A percentile compares a stretch with the other conserved stretches of the same genome.
Evolutionary conservation across 148 eudicot genomes (phyloP).

Genomic region (Chenopodium quinoa): DNA sequence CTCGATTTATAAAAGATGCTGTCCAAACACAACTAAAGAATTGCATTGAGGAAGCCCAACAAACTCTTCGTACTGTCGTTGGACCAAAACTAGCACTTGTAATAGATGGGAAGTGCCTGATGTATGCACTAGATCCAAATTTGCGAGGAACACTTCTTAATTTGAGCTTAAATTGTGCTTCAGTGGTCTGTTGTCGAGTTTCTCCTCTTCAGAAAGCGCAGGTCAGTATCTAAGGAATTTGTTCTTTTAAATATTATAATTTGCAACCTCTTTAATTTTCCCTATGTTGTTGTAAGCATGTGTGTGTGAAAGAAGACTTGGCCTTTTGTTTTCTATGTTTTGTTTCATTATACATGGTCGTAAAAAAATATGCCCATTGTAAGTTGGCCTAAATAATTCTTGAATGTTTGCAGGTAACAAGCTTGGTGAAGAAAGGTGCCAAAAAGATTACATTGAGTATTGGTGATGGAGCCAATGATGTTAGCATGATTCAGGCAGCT

Average conservation of each 20-base stretch:
- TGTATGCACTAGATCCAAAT: constrained; percentile 91
- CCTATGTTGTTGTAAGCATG: no score
- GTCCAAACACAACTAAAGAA: constrained; percentile 65
- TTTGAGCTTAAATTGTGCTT: constrained; percentile 79
- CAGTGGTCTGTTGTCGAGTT: constrained; percentile 97
- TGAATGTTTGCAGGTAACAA: constrained; percentile 66
- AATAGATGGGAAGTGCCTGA: constrained; percentile 96
- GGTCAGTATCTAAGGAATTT: constrained; percentile 33
- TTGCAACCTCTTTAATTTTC: background rate
- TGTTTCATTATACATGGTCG: background rate
- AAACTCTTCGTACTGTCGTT: constrained; percentile 36
- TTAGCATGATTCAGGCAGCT: constrained; percentile 97
- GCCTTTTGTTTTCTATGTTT: background rate
- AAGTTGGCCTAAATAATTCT: background rate
- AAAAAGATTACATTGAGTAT: constrained; percentile 81
- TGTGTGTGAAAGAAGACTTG: background rate
- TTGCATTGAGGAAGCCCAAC: constrained; percentile 74
- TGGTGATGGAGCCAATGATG: constrained; percentile 95
- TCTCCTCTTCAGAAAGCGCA: constrained; percentile 98
- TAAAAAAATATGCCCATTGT: background rate
- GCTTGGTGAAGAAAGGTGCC: constrained; percentile 87
- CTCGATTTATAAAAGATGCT: constrained; percentile 57
- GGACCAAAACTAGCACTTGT: constrained; percentile 78
- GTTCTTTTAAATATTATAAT: background rate
- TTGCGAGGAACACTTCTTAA: constrained; percentile 76